phyloP scores from a whole-genome alignment of 202 grass and related monocot species.

The Cymbopogon flexuosus region DNA sequence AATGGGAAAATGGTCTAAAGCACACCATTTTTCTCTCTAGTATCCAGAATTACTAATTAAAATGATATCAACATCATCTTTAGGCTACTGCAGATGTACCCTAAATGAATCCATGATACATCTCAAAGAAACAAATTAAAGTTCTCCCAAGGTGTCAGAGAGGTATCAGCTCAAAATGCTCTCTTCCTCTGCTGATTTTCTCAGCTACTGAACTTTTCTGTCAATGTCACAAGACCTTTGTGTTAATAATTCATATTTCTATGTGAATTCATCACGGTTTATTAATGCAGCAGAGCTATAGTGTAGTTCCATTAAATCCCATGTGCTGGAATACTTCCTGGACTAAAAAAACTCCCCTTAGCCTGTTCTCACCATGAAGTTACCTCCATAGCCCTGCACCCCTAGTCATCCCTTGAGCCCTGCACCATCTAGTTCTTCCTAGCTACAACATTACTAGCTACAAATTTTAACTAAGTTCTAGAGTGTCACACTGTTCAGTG shows the following conservation, averaged over 20 bases:
- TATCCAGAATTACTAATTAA: not conserved
- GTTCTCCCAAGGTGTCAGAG: not conserved
- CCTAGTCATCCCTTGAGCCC: not conserved
- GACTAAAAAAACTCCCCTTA: not conserved
- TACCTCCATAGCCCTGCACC: not conserved
- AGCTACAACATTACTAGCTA: not conserved
- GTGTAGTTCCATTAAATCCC: not conserved
- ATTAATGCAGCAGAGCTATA: not conserved
- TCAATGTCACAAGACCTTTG: not conserved
- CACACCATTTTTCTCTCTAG: not conserved
- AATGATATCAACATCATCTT: not conserved
- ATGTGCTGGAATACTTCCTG: not conserved
- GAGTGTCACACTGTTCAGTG: not conserved
- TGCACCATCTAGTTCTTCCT: not conserved
- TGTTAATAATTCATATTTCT: not conserved
- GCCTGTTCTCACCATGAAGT: not conserved
- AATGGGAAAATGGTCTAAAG: not conserved
- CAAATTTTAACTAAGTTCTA: not conserved
- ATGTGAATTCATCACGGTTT: not conserved
- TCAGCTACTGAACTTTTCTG: slow-evolving; percentile 7
- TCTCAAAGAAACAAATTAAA: not conserved
- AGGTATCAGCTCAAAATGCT: not conserved
- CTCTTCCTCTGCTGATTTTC: not conserved
- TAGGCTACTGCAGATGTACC: not conserved
- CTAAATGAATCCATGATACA: not conserved